These are phyloP conservation scores for Podila horticola DNA, from an alignment of 192 early-diverging fungal species.

Conservation along the genomic window DNA sequence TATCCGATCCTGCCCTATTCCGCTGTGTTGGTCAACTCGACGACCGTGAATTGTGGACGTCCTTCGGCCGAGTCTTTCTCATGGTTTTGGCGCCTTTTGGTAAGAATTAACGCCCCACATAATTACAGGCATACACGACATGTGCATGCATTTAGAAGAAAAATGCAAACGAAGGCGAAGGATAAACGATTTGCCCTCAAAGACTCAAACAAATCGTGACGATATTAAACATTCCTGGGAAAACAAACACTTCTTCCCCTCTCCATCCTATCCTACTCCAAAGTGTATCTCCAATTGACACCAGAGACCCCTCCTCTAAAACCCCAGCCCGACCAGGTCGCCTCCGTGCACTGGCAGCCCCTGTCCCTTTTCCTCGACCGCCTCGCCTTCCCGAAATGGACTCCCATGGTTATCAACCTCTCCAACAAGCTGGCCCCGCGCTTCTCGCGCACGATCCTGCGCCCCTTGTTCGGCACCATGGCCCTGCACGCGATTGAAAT, in stretches of 20 bases:
- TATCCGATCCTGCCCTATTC: slow-evolving; percentile 47
- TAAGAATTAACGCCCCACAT: neutral
- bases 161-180: no score
- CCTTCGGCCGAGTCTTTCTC: slow-evolving; percentile 53
- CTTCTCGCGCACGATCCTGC: slow-evolving; percentile 38
- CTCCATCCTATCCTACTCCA: neutral
- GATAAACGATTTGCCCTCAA: no score
- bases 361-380: slow-evolving; percentile 51
- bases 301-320: slow-evolving; percentile 39
- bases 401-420: slow-evolving; percentile 52
- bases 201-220: no score
- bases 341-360: slow-evolving; percentile 55
- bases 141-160: no score
- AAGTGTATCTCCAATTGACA: slow-evolving; percentile 55
- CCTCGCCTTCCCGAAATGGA: slow-evolving; percentile 37
- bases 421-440: slow-evolving; percentile 48
- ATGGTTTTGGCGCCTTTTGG: slow-evolving; percentile 58
- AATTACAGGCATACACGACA: no score
- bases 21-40: slow-evolving; percentile 50
- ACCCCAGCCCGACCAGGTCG: slow-evolving; percentile 52
- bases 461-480: slow-evolving; percentile 48
- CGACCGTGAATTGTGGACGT: slow-evolving; percentile 58
- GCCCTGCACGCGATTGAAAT: slow-evolving; percentile 53
- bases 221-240: neutral
- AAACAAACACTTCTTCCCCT: neutral